Base-by-base conservation (phyloP, 2,329 filamentous ascomycete genomes). In the Aspergillus bombycis region DNA sequence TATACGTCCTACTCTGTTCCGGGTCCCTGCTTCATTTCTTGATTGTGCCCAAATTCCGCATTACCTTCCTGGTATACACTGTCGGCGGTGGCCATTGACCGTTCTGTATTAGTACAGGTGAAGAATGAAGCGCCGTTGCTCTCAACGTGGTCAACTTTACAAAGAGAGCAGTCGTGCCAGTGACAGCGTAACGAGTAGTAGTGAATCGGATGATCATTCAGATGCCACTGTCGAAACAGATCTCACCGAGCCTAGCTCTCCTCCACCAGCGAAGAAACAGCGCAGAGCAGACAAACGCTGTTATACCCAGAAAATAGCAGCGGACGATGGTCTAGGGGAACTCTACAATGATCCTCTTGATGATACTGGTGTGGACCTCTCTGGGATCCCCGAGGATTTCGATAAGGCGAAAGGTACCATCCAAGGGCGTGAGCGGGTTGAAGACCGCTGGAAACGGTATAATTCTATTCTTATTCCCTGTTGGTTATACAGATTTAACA, bases 311-410 rank as follows among this genome's bases (percentile, higher is more conserved):
- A 1, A 55, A 34, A 10, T 23, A 55, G 36, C 16, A 19, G n/a
- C n/a, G 19, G 38, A 21, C 16, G 14, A 16, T 45, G 38, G 61
- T 21, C 38, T 23, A 19, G 38, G 32, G 54, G 53, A 59, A 50
- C 56, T 64, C 36, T 58, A 61, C 48, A 38, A 66, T 12, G 48
- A 66, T 55, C 65, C 57, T 5, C 34, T 64, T 32, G 65, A 66
- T 57, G 60, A 66, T 43, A 57, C 45, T 36, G 60, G 60, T 41
- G 34, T 64, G 19, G 60, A 64, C 53, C 65, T 64, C 19, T 64
- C 57, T n/a, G 55, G 64, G 32, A 66, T 66, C 11, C 60, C 62
- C 3, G 54, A 62, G 30, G 62, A 66, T 64, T 64, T 64, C 41
- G 65, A 62, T 23, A 62, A 62, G 54, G 62, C 55, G 38, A 28